A percentile compares a stretch with the other conserved stretches of the same genome.
Conservation (phyloP, 345 rosid genomes). For the Eucalyptus curtisii region DNA sequence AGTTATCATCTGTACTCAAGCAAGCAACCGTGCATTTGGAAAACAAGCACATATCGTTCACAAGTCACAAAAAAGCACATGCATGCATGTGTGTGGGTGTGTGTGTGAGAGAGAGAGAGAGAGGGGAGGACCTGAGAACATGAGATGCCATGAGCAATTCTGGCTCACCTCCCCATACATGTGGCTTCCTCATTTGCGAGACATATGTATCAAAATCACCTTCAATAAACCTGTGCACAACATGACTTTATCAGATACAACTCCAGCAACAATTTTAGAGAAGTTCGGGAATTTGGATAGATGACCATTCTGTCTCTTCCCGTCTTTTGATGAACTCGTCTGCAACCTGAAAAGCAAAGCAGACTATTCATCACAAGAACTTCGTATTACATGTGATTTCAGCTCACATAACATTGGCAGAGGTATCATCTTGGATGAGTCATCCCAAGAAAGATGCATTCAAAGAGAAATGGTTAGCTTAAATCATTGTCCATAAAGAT, state of each 20-base stretch:
- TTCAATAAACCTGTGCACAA: slow-evolving; percentile 72
- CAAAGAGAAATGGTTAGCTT: not conserved
- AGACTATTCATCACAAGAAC: not conserved
- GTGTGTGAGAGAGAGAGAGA: not conserved
- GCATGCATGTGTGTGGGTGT: no score
- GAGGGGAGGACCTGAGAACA: slow-evolving; percentile 53
- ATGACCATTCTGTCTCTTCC: slow-evolving; percentile 81
- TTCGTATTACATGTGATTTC: not conserved
- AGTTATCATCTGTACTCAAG: not conserved
- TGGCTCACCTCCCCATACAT: slow-evolving; percentile 99
- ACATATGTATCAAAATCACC: slow-evolving; percentile 88
- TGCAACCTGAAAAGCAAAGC: slow-evolving; percentile 57
- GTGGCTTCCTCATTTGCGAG: slow-evolving; percentile 64
- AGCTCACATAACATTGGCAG: not conserved
- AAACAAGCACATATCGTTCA: not conserved
- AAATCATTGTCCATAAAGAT: not conserved
- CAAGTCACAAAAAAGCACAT: not conserved
- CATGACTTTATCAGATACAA: not conserved
- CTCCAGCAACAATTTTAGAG: not conserved
- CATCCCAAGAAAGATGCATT: not conserved
- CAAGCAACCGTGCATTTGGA: not conserved
- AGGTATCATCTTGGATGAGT: not conserved
- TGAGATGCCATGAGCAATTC: slow-evolving; percentile 95
- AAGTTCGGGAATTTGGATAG: not conserved
- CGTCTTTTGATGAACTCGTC: slow-evolving; percentile 91